Evolutionary conservation across 208 protist species (phyloP), one percentile per base, ranked within the genome.

Genomic region (Wallacemonas sp.): DNA sequence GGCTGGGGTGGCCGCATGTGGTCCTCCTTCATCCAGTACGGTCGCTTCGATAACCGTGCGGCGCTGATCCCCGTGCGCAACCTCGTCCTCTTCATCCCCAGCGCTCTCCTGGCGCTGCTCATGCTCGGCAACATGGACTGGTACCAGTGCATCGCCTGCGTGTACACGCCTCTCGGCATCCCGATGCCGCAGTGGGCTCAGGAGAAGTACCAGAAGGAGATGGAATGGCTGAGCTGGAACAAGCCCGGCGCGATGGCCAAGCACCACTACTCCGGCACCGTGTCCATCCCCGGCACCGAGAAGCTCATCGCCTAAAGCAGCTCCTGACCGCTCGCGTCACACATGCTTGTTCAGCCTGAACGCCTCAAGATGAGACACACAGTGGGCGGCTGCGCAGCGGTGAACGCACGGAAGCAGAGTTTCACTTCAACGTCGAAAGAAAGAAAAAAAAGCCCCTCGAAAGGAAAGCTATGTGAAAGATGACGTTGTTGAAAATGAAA

Each of bases 21-120:
- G 84, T 94, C 88, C 26, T 90, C 82, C 56, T 94, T 94, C 46
- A 83, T 94, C 54, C 82, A 88, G 72, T 94, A 90, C 80, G 88
- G 88, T 56, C 84, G 83, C 76, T 91, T 91, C 34, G 80, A 91
- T 61, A 90, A 94, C 73, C 88, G 88, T 68, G 74, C 80, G 16
- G 81, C 62, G 14, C 76, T 70, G 32, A 82, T 90, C 46, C 41
- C 70, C 5, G 52, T 88, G 52, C 88, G 88, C 71, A 94, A 94
- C 72, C 34, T 77, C 8, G 38, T 88, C 43, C 73, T 91, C 23
- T 57, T 63, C 62, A 64, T 89, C 54, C 88, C 88, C 8, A 72
- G 76, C 34, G 69, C 69, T 11, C 64, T 94, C 33, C 69, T 80
- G 46, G 82, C 76, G 24, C 76, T 94, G 54, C 56, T 85, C 62